Base-by-base conservation (phyloP, 805 yeast species). In the Suhomyces tanzawaensis region DNA sequence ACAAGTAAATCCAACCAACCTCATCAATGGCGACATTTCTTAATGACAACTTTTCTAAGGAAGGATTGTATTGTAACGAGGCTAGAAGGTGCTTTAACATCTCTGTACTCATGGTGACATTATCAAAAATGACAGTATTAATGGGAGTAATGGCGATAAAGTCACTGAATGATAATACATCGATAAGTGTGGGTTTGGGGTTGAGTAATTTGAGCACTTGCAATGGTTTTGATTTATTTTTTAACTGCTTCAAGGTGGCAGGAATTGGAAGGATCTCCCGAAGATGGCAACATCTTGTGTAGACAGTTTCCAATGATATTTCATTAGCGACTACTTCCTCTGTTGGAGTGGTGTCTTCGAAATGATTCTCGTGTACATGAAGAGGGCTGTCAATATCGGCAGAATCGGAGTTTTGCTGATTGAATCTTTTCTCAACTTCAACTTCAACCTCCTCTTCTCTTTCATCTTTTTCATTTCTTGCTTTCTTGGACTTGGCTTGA, bases 321-420 rank as follows among this genome's bases (percentile, higher is more conserved):
- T 54, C 51, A 1, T 51, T 47, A 7, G 36, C 33, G 8, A 32
- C 21, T 7, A 37, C 42, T 16, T 55, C 55, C 11, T 17, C 6
- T 8, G 39, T 48, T 7, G 46, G 51, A 7, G 46, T 47, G 1
- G 44, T 53, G 3, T 58, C 61, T 31, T 58, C 64, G 49, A 79
- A 79, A 26, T 69, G 66, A 38, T 74, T 69, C 45, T 77, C 82
- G 55, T 79, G 82, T 17, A 69, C 37, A 57, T 79, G 84, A 29
- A 84, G 74, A 2, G 91, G 91, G 44, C 79, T 83, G 53, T 85
- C 95, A 48, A 85, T 83, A 42, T 72, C 82, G 24, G 64, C 58
- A 4, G 50, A 49, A 11, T 47, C 55, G 2, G 39, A 9, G 5
- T 24, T 24, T 6, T 24, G 12, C n/a, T 24, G 27, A 12, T 24